A percentile compares a stretch with the other conserved stretches of the same genome.
Conservation (phyloP, 2,329 filamentous ascomycete genomes). For the Fusarium nurragi region DNA sequence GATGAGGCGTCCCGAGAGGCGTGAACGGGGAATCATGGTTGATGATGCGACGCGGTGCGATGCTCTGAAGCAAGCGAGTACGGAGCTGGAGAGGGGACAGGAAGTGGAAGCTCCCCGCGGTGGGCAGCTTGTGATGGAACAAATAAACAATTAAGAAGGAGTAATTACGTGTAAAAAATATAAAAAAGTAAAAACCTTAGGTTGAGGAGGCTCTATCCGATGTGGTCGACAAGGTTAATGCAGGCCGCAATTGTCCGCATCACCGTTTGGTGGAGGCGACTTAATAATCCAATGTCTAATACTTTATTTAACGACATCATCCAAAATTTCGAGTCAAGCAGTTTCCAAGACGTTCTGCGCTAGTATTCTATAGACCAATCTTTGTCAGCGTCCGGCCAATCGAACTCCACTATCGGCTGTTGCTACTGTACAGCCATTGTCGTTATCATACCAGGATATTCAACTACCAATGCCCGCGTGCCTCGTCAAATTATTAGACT, state of each 20-base stretch:
- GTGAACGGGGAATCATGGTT: slow-evolving; percentile 55
- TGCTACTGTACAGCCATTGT: not conserved
- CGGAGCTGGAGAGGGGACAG: slow-evolving; percentile 29
- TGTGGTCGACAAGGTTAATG: slow-evolving; percentile 20
- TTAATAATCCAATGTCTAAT: slow-evolving; percentile 43
- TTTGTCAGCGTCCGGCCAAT: slow-evolving; percentile 24
- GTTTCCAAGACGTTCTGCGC: slow-evolving; percentile 32
- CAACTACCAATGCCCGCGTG: slow-evolving; percentile 32
- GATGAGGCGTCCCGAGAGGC: slow-evolving; percentile 52
- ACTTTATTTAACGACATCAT: slow-evolving; percentile 42
- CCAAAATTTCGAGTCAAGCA: slow-evolving; percentile 44
- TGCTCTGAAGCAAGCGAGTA: slow-evolving; percentile 24
- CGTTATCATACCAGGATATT: slow-evolving; percentile 39
- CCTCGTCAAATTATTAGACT: not conserved
- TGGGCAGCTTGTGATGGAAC: slow-evolving; percentile 28
- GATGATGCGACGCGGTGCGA: slow-evolving; percentile 6
- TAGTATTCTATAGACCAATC: not conserved
- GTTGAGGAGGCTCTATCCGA: slow-evolving; percentile 15
- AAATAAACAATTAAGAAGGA: slow-evolving; percentile 29
- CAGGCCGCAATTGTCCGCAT: slow-evolving; percentile 46
- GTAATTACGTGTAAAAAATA: slow-evolving; percentile 11
- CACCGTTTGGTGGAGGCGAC: slow-evolving; percentile 46
- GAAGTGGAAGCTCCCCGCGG: slow-evolving; percentile 41
- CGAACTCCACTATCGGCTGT: slow-evolving; percentile 26
- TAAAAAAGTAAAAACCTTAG: slow-evolving; percentile 3